Evolutionary conservation across 345 rosid genomes (phyloP), one percentile per base, ranked within the genome.

Genomic region (Dovyalis caffra): DNA sequence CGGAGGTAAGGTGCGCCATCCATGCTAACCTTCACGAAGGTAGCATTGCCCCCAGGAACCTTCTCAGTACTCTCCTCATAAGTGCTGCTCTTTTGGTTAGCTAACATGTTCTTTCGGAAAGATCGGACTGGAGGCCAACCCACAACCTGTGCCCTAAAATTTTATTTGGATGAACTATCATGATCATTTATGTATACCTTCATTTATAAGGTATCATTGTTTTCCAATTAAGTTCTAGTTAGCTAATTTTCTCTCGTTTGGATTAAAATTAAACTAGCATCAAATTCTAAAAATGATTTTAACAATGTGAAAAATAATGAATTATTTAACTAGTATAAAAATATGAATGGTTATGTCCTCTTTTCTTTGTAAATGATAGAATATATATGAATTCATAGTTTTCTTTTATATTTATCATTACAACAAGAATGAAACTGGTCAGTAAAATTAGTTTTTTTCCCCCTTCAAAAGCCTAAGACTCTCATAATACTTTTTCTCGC

Each of bases 91-190:
- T 87, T 91, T 38, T 84, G 88, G 5, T 74, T 84, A 18, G 78
- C 80, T 79, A 90, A 62, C 81, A 89, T 79, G 85, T 88, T 91
- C 90, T 94, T 94, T 21, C 92, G 73, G 84, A 81, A 94, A n/a
- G 98, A 88, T 68, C 98, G 80, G 33, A 94, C 92, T 1, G 98
- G 98, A 7, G 98, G 98, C 98, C 98, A 94, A n/a, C 98, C 98
- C 77, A 90, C 94, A 11, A 92, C 92, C 35, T 90, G 98, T 68
- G 93, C 89, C 93, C 97, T 88, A 84, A 78, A 75, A 53, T 49
- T 77, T 74, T 53, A 33, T 74, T 34, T 15, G 29, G 29, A 23
- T 7, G 1, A 18, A 11, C 2, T 8, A n/a, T 25, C 31, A 23
- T 38, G 26, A 32, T 34, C 10, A 33, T 28, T 21, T 14, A 34